Conservation (phyloP, 257 asterid species). For the Solanum virginianum region DNA sequence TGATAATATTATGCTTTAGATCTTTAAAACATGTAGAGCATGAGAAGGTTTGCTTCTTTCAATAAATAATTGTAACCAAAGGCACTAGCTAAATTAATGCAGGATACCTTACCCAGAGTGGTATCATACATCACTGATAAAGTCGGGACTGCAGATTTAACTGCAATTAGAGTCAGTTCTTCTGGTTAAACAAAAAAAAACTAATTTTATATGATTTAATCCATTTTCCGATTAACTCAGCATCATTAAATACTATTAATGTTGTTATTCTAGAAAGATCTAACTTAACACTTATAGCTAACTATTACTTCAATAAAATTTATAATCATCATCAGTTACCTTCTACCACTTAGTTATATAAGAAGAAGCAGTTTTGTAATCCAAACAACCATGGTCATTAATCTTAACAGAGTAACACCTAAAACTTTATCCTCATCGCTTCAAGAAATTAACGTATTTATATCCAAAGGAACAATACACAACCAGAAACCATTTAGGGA, state of each 20-base stretch:
- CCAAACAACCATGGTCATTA: neutral
- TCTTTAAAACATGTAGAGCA: neutral
- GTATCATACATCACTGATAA: neutral
- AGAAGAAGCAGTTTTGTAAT: neutral
- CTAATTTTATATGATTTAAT: neutral
- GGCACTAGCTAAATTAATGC: neutral
- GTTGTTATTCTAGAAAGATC: too few species aligned
- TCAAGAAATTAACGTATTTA: neutral
- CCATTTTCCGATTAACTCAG: neutral
- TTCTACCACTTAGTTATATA: neutral
- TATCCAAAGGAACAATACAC: neutral
- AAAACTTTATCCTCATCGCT: neutral
- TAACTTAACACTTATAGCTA: neutral
- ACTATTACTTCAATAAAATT: neutral
- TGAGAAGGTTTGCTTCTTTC: neutral
- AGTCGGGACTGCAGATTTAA: neutral
- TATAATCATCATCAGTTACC: neutral
- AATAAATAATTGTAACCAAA: neutral
- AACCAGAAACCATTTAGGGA: neutral
- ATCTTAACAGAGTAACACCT: neutral
- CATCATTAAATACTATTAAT: neutral
- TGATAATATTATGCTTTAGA: neutral
- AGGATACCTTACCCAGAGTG: neutral
- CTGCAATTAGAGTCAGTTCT: neutral
- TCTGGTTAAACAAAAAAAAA: too few species aligned